Base-by-base conservation (phyloP, 2,329 filamentous ascomycete species). In the Alternaria ventricosa region DNA sequence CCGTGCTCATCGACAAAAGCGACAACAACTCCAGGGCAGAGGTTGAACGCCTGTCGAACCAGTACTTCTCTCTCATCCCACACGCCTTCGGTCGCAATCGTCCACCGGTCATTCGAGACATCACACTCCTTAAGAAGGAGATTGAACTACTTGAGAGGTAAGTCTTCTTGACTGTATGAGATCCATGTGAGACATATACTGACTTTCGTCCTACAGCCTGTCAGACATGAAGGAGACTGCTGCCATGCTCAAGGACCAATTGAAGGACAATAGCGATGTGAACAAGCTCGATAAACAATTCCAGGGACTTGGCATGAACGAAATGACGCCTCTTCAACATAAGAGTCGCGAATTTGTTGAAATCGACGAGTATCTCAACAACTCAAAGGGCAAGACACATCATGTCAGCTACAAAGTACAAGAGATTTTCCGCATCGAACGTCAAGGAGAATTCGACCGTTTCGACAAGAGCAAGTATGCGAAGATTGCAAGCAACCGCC, bases 141-240 rank as follows among this genome's bases (percentile, higher is more conserved):
- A 87, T 95, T 69, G 90, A 92, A 47, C 85, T 96, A 68, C 86
- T 97, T 1, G 92, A 96, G 73, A 92, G 33, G 33, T 36, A 36
- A 36, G 30, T 33, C 30, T 2, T 33, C 5, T 30, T 30, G 28
- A 4, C 30, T 33, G 30, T 33, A 33, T 3, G 13, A 33, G 3
- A 15, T 36, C 13, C 33, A 36, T 36, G 33, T 2, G 33, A 36
- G 33, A 15, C 33, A 0, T 36, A 36, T 36, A 10, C 33, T 36
- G 33, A 36, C 33, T 36, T 36, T 22, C 20, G 20, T 15, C n/a
- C 33, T 36, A 5, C n/a, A 36, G 89, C 64, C 82, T 97, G 75
- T 90, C 89, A 3, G 92, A 96, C 73, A 95, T 97, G 92, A 94
- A 94, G 79, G 90, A 92, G 63, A 90, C 92, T 2, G 87, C 89